A percentile compares a stretch with the other conserved stretches of the same genome.
Conservation (phyloP, 306 rosid species). For the Quercus parvula region DNA sequence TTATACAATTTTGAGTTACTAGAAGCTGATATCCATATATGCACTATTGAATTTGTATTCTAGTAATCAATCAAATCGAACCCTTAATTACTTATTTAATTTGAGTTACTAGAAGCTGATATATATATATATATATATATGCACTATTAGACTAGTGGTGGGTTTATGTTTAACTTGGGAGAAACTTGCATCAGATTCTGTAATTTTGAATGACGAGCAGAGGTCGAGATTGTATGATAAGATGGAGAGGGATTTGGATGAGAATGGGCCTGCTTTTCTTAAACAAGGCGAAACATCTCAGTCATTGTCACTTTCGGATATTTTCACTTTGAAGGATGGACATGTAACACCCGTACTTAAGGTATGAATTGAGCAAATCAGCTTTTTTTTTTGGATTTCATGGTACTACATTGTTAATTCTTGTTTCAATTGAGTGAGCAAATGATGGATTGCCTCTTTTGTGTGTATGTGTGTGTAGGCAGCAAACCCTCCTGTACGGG, state of each 20-base stretch:
- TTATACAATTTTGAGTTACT: no score
- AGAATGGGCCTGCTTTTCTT: constrained; percentile 76
- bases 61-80: no score
- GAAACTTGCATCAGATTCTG: constrained; percentile 40
- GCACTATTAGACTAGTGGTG: background rate
- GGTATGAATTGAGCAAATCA: constrained; percentile 31
- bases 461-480: constrained; percentile 39
- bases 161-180: background rate
- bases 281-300: constrained; percentile 85
- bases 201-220: constrained; percentile 33
- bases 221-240: constrained; percentile 71
- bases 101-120: no score
- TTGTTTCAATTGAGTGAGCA: constrained; percentile 12
- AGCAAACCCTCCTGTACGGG: constrained; percentile 91
- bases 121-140: no score
- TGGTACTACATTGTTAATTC: background rate
- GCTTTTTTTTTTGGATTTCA: background rate
- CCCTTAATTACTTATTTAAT: no score
- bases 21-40: no score
- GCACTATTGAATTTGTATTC: no score
- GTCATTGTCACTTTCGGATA: constrained; percentile 83
- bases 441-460: constrained; percentile 29
- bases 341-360: constrained; percentile 68
- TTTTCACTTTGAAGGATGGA: constrained; percentile 74
- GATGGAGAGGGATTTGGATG: constrained; percentile 78